These are phyloP conservation scores for Alternaria arbusti DNA, from an alignment of 2,329 filamentous ascomycete species.

Conservation along the genomic window DNA sequence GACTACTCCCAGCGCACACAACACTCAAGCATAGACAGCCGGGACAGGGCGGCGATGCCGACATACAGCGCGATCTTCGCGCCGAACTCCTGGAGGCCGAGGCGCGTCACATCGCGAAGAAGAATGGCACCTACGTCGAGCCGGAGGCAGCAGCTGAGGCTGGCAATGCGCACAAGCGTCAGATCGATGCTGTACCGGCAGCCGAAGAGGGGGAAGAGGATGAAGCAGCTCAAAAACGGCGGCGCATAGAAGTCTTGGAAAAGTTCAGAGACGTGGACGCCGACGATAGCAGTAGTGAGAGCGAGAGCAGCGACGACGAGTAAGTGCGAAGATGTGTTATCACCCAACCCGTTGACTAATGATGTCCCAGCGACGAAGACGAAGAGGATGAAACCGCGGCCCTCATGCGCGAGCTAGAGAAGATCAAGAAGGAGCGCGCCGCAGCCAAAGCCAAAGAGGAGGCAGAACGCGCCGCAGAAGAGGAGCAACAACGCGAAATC, in stretches of 20 bases:
- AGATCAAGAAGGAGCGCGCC: slow-evolving; percentile 86
- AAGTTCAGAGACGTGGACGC: slow-evolving; percentile 89
- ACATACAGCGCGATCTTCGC: slow-evolving; percentile 79
- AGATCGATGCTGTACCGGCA: slow-evolving; percentile 61
- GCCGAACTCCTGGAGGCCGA: slow-evolving; percentile 91
- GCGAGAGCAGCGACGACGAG: slow-evolving; percentile 64
- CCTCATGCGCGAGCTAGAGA: slow-evolving; percentile 89
- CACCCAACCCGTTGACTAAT: slow-evolving; percentile 18
- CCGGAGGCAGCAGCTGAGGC: slow-evolving; percentile 53
- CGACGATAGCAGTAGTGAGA: slow-evolving; percentile 66
- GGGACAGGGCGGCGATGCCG: slow-evolving; percentile 87
- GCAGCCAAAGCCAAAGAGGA: slow-evolving; percentile 85
- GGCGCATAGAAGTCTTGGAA: slow-evolving; percentile 75
- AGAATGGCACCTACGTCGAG: slow-evolving; percentile 66
- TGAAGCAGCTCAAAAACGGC: slow-evolving; percentile 80
- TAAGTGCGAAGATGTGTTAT: slow-evolving; percentile 31
- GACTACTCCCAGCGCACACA: slow-evolving; percentile 91
- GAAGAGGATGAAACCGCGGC: slow-evolving; percentile 84
- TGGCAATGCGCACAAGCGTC: slow-evolving; percentile 66
- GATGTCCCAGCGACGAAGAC: slow-evolving; percentile 50
- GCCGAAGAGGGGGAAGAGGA: slow-evolving; percentile 61
- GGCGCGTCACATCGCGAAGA: slow-evolving; percentile 84
- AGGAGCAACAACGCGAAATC: slow-evolving; percentile 81
- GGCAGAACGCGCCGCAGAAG: slow-evolving; percentile 77
- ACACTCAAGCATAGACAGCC: slow-evolving; percentile 81